Evolutionary conservation across 768 basidiomycete species (phyloP), one percentile per base, ranked within the genome.

Genomic region (Termitomyces sp.): DNA sequence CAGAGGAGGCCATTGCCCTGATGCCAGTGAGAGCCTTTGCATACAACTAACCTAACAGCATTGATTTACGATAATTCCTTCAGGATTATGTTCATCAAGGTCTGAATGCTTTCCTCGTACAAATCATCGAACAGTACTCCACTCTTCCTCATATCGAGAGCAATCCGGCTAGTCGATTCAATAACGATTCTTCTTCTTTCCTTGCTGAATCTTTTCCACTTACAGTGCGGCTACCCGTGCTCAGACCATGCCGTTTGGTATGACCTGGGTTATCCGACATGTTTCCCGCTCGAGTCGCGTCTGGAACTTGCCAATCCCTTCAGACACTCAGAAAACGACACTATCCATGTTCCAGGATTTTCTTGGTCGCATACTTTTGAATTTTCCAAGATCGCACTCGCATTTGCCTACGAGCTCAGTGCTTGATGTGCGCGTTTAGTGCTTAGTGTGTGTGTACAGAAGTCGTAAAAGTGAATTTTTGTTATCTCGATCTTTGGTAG

Each of bases 221-320:
- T 21, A 15, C 30, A 59, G 59, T 63, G 62, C 64, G 84, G 81
- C 15, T 87, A 87, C 60, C 84, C 83, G 30, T 88, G 87, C 68
- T 83, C 81, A 34, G 85, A 87, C 62, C 86, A 87, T 60, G 84
- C 83, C 24, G 78, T 79, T 21, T 85, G 83, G 83, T 67, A 64
- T 43, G 78, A 78, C 66, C 80, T 80, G 26, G 85, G 86, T 49
- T 86, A 85, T 61, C 83, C 82, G 21, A 77, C 62, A 15, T 60
- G 64, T 42, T 58, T 63, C 62, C 65, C 67, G 2, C 55, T 60
- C 34, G 61, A 64, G 43, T 37, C 53, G 26, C 57, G 54, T 76
- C 61, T 58, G 5, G 63, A 66, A 19, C 64, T 66, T 2, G 53
- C 61, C 34, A 55, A 55, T 46, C 60, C 66, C 21, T 69, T 70